phyloP scores from a whole-genome alignment of 2,329 filamentous ascomycete species.

The Grosmannia serpens region DNA sequence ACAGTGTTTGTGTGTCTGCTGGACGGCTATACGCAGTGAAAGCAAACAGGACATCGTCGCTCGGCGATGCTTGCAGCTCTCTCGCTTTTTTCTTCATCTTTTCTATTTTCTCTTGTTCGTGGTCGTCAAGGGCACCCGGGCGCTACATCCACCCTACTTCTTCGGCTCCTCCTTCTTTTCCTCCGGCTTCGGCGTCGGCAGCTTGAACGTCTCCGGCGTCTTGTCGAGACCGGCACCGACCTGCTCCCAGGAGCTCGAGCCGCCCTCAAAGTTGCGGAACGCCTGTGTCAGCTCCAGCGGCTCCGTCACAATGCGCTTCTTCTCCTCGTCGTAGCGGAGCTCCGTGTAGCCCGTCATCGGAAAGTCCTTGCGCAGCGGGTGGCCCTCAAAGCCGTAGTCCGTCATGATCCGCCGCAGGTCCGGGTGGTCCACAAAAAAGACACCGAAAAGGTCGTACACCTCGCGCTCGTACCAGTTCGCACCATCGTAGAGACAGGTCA shows the following conservation, averaged over 20 bases:
- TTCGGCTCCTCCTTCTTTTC: slow-evolving; percentile 82
- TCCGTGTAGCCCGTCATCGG: slow-evolving; percentile 96
- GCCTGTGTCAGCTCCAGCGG: slow-evolving; percentile 95
- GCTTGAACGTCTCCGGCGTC: slow-evolving; percentile 80
- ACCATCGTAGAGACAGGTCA: slow-evolving; percentile 79
- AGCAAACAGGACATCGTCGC: not conserved
- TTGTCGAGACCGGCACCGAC: slow-evolving; percentile 59
- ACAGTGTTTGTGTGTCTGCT: not conserved
- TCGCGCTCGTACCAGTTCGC: slow-evolving; percentile 99
- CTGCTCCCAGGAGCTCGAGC: slow-evolving; percentile 59
- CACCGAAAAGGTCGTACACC: slow-evolving; percentile 93
- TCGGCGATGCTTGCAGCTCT: not conserved
- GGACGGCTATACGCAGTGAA: not conserved
- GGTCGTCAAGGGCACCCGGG: not conserved
- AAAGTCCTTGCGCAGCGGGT: slow-evolving; percentile 96
- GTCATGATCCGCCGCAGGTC: slow-evolving; percentile 98
- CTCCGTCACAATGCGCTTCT: slow-evolving; percentile 96
- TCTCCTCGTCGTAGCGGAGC: slow-evolving; percentile 96
- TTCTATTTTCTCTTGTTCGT: not conserved
- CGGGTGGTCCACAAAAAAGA: slow-evolving; percentile 92
- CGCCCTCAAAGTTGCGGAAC: slow-evolving; percentile 96
- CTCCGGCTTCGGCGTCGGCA: slow-evolving; percentile 92
- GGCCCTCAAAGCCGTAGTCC: slow-evolving; percentile 97
- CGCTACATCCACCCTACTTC: slow-evolving; percentile 46
- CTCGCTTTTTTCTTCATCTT: not conserved